Conservation (phyloP, 352 stramenopile genomes). For the Globisporangium cylindrosporum region DNA sequence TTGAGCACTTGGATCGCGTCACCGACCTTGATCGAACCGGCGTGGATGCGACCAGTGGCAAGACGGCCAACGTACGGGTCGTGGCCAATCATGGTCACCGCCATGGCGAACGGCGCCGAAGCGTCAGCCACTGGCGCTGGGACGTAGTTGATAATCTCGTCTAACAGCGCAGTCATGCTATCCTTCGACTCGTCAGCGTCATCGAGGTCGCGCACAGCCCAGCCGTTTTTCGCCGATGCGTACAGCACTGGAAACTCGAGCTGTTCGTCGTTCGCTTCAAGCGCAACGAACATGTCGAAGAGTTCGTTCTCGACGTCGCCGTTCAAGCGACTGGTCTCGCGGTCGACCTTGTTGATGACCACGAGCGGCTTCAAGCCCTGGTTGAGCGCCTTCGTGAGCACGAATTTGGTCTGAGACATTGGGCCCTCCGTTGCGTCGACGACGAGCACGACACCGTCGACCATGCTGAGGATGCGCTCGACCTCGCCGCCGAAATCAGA, state of each 20-base stretch:
- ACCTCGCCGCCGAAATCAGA: constrained; percentile 99
- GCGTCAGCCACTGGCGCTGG: constrained; percentile 83
- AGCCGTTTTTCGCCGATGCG: constrained; percentile 94
- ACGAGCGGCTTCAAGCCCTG: constrained; percentile 93
- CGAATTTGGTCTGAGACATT: constrained; percentile 99
- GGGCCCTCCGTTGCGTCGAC: constrained; percentile 96
- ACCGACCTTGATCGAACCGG: constrained; percentile 88
- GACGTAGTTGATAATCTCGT: constrained; percentile 95
- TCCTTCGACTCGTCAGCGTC: constrained; percentile 49
- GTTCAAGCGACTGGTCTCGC: constrained; percentile 87
- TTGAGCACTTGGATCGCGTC: constrained; percentile 91
- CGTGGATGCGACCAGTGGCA: constrained; percentile 94
- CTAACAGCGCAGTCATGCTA: constrained; percentile 95
- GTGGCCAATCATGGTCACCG: constrained; percentile 96
- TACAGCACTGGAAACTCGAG: constrained; percentile 97
- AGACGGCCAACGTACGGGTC: constrained; percentile 98
- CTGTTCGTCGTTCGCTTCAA: constrained; percentile 93
- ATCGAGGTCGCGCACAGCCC: constrained; percentile 91
- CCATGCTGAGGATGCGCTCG: constrained; percentile 96
- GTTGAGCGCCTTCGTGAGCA: constrained; percentile 95
- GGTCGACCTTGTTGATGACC: constrained; percentile 99
- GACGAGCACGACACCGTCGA: constrained; percentile 96
- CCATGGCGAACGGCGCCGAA: constrained; percentile 90
- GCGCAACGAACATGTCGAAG: constrained; percentile 96
- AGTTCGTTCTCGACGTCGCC: constrained; percentile 96